A percentile compares a stretch with the other conserved stretches of the same genome.
Evolutionary conservation across 23 red algal species (phyloP).

Genomic region (Gracilaria domingensis): DNA sequence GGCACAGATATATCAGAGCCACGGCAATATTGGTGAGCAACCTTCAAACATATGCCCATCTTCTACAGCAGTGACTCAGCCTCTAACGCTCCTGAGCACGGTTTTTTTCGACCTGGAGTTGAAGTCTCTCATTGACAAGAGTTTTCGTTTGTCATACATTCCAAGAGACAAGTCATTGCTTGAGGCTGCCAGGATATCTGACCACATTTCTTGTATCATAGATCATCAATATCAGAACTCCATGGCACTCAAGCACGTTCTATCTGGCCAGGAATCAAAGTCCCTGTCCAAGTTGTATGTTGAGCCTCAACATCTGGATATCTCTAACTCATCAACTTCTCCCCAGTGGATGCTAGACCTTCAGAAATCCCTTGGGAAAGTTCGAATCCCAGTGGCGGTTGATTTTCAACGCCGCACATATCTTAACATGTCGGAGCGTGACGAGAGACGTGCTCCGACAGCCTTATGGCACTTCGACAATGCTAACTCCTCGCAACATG

Average conservation of each 20-base stretch:
- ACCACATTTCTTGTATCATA: constrained; percentile 7
- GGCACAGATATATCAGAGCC: neutral
- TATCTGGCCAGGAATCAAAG: neutral
- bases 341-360: neutral
- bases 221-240: neutral
- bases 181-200: constrained; percentile 1
- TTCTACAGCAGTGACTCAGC: neutral
- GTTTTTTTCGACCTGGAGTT: constrained; percentile 22
- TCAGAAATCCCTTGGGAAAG: neutral
- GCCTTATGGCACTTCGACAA: constrained; percentile 14
- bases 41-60: neutral
- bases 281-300: neutral
- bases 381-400: neutral
- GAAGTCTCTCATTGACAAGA: neutral
- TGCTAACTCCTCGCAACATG: neutral
- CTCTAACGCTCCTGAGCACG: neutral
- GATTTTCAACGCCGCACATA: constrained; percentile 33
- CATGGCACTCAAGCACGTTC: neutral
- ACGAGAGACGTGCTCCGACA: constrained; percentile 7
- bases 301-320: neutral
- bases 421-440: constrained; percentile 28
- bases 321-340: constrained; percentile 16
- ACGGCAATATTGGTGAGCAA: too few relatives aligned
- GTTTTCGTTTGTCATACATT: neutral
- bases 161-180: constrained; percentile 8